phyloP scores from a whole-genome alignment of 2,329 filamentous ascomycete species.

The Pestalotiopsis sp. region DNA sequence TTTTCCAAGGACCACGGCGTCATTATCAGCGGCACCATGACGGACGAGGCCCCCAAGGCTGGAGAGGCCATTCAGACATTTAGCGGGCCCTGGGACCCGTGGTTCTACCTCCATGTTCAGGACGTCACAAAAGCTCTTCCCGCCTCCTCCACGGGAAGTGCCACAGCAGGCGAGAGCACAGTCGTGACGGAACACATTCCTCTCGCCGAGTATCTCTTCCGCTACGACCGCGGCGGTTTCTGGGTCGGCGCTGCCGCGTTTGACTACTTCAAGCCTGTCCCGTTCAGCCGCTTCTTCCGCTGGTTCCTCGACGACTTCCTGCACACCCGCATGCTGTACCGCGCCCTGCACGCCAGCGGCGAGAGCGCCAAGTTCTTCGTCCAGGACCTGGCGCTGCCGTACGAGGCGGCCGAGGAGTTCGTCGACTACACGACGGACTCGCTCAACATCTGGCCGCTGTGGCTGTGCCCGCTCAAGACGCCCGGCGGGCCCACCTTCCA shows the following conservation, averaged over 20 bases:
- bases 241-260: conserved; percentile 72
- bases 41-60: conserved; percentile 48
- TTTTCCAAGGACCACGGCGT: conserved; percentile 65
- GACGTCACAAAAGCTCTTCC: conserved; percentile 39
- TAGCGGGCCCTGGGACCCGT: conserved; percentile 65
- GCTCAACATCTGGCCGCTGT: conserved; percentile 61
- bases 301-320: conserved; percentile 74
- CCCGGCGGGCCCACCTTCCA: conserved; percentile 56
- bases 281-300: conserved; percentile 67
- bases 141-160: conserved; percentile 20
- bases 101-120: conserved; percentile 76
- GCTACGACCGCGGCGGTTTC: conserved; percentile 76
- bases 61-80: conserved; percentile 36
- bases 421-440: conserved; percentile 55
- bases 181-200: conserved; percentile 60
- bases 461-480: conserved; percentile 59
- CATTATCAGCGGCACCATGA: conserved; percentile 66
- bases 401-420: conserved; percentile 53
- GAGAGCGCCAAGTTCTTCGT: conserved; percentile 68
- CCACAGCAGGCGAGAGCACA: conserved; percentile 22
- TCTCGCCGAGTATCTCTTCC: conserved; percentile 73
- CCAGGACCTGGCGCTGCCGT: conserved; percentile 66
- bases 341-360: conserved; percentile 69
- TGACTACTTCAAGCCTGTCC: conserved; percentile 65
- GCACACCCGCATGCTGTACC: conserved; percentile 75